phyloP scores from a whole-genome alignment of 257 asterid species.

The Petrea volubilis region DNA sequence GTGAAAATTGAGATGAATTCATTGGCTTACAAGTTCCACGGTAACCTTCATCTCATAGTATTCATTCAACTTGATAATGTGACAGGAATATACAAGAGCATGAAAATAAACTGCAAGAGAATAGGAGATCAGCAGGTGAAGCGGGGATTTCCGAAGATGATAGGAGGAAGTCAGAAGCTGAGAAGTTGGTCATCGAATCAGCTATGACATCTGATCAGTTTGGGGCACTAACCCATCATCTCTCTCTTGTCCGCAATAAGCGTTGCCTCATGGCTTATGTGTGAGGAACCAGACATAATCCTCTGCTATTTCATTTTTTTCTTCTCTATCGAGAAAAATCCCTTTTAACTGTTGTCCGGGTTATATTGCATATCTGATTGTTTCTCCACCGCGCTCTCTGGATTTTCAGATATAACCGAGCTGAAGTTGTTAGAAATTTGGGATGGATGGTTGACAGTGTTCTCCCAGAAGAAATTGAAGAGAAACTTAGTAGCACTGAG shows the following conservation, averaged over 20 bases:
- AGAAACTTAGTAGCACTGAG: conserved; percentile 72
- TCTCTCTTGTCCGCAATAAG: conserved; percentile 80
- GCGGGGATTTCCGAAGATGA: conserved; percentile 41
- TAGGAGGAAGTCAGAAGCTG: conserved; percentile 39
- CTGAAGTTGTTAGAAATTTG: conserved; percentile 70
- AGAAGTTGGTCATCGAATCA: conserved; percentile 36
- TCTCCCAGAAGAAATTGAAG: conserved; percentile 82
- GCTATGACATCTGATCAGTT: conserved; percentile 64
- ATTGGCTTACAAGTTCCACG: background rate
- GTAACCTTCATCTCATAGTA: background rate
- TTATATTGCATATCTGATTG: background rate
- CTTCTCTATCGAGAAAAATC: background rate
- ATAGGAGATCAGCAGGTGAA: conserved; percentile 33
- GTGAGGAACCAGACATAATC: conserved; percentile 42
- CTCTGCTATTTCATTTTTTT: background rate
- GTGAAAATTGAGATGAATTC: background rate
- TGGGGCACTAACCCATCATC: conserved; percentile 91
- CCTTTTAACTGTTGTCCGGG: background rate
- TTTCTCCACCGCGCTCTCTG: background rate
- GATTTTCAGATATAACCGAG: conserved; percentile 68
- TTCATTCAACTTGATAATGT: conserved; percentile 5
- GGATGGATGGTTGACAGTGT: conserved; percentile 81
- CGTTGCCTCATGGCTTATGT: conserved; percentile 93
- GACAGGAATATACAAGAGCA: conserved; percentile 65
- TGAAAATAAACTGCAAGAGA: conserved; percentile 45